Evolutionary conservation across 352 stramenopile genomes (phyloP).

Genomic region (Globisporangium polare): DNA sequence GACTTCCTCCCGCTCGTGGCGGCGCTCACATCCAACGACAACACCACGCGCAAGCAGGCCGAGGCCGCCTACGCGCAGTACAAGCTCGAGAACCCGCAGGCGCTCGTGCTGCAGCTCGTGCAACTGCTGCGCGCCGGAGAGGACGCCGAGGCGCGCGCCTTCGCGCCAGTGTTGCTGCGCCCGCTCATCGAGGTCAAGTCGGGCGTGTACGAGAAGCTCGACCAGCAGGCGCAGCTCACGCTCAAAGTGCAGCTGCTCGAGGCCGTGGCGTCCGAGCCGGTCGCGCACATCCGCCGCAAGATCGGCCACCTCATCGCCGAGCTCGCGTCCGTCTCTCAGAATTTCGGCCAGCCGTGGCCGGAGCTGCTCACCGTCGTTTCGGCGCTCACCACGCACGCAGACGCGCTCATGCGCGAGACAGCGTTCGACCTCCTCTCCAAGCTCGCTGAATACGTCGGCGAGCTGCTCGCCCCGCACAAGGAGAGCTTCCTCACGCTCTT

Average conservation of each 20-base stretch:
- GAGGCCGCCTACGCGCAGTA: conserved; percentile 71
- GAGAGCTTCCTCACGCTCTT: conserved; percentile 80
- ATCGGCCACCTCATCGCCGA: conserved; percentile 76
- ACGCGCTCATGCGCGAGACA: conserved; percentile 64
- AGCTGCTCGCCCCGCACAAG: conserved; percentile 69
- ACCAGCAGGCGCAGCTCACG: conserved; percentile 39
- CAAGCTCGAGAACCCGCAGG: conserved; percentile 60
- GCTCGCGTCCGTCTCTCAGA: conserved; percentile 50
- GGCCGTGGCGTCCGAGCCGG: conserved; percentile 52
- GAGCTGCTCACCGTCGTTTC: conserved; percentile 68
- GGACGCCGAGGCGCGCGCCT: conserved; percentile 63
- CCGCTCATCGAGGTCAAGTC: conserved; percentile 67
- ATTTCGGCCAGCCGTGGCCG: conserved; percentile 57
- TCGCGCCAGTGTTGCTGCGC: conserved; percentile 75
- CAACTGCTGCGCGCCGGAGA: conserved; percentile 50
- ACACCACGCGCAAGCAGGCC: conserved; percentile 61
- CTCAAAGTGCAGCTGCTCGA: conserved; percentile 78
- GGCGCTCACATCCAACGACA: conserved; percentile 78
- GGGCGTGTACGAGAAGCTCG: conserved; percentile 62
- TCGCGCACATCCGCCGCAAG: conserved; percentile 80
- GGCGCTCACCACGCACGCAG: conserved; percentile 47
- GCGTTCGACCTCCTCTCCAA: conserved; percentile 75
- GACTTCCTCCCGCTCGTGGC: conserved; percentile 71
- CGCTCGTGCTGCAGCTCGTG: conserved; percentile 65
- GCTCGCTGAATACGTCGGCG: conserved; percentile 64